Conservation (phyloP, 2,329 filamentous ascomycete species). For the Beauveria sp. region DNA sequence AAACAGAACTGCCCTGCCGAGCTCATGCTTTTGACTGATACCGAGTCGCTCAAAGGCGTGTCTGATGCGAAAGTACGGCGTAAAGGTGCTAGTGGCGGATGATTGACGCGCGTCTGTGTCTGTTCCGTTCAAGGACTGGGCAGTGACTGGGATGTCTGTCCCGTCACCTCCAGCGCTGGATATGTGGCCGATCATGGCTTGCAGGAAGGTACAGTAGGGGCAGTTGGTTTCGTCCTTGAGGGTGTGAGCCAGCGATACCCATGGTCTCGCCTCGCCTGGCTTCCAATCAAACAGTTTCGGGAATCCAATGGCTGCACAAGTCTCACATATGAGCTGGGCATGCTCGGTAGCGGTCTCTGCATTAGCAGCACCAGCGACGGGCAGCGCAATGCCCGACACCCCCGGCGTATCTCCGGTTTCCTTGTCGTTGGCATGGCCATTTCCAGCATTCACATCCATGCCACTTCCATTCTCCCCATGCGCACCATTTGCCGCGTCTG, state of each 20-base stretch:
- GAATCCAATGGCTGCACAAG: constrained; percentile 30
- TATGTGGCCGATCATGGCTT: constrained; percentile 22
- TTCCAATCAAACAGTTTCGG: constrained; percentile 28
- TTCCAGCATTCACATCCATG: neutral
- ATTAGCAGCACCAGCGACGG: neutral
- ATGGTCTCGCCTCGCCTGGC: constrained; percentile 27
- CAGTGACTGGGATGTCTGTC: neutral
- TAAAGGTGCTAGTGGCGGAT: constrained; percentile 24
- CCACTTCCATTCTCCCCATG: constrained; percentile 4
- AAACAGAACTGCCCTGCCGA: constrained; percentile 27
- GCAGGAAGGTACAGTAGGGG: constrained; percentile 32
- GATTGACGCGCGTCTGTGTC: neutral
- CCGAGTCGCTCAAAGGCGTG: constrained; percentile 31
- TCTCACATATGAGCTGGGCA: constrained; percentile 18
- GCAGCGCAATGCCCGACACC: neutral
- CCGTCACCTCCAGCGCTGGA: constrained; percentile 14
- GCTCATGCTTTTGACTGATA: constrained; percentile 28
- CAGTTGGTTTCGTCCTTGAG: constrained; percentile 22
- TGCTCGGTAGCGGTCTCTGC: constrained; percentile 1
- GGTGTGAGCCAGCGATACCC: constrained; percentile 29
- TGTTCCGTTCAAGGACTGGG: neutral
- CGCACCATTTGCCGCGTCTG: constrained; percentile 10
- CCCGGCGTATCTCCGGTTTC: neutral
- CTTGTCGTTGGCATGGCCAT: neutral
- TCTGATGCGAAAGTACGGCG: constrained; percentile 31